Evolutionary conservation across 148 eudicot genomes (phyloP), one percentile per base, ranked within the genome.

Genomic region (Salicornia ramosissima): DNA sequence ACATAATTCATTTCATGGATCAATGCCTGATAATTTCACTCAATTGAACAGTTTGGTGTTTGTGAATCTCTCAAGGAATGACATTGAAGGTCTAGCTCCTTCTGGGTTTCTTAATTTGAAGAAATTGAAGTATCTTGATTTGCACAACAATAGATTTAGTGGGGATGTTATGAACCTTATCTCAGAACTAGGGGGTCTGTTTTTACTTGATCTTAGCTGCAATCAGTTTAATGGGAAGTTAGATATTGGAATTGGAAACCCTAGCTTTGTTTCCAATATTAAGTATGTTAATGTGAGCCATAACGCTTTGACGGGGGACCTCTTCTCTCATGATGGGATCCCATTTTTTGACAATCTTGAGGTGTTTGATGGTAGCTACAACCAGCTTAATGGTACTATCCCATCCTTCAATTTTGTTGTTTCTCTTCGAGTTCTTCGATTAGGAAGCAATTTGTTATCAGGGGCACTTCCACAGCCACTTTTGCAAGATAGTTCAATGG

Each of bases 331-430:
- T 75, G 95, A 83, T 81, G 89, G 89, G 49, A 76, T 80, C 39
- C 91, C 87, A 14, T 85, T 62, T 75, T 89, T 89, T 75, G 91
- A 85, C 67, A 86, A 69, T 36, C 83, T 89, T 39, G 85, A 86
- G 75, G 91, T 83, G 72, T 78, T 89, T 67, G 95, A 86, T 82
- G 85, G 83, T 33, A 80, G 85, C 59, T 33, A 83, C 67, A 89
- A 89, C 75, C 82, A 68, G 39, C 47, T 89, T 30, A 67, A 56
- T 64, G 95, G 95, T 19, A 80, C 74, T 42, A 51, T 89, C 39
- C 91, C 95, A 31, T 69, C 87, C 10, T 85, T 89, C 75, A 81
- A 80, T 72, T 80, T 86, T 62, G 66, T 85, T 2, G 85, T 85
- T 22, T 85, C 88, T 15, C 88, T 89, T 47, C 82, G 83, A 56